phyloP scores from a whole-genome alignment of 78 protist genomes.

The Isochrysis galbana region DNA sequence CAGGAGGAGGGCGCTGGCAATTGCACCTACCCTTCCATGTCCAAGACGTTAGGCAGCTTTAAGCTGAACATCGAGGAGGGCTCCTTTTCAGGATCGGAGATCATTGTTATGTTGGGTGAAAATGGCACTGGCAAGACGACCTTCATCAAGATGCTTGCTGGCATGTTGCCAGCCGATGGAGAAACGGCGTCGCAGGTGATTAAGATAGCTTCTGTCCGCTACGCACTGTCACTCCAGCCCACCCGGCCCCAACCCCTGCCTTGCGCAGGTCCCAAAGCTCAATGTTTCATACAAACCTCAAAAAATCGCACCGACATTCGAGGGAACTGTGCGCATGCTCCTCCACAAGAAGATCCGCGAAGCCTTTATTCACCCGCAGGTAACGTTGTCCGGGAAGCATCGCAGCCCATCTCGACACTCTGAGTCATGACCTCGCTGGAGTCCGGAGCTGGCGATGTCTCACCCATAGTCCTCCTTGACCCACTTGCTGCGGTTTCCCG shows the following conservation, averaged over 20 bases:
- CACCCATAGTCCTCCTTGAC: too few species aligned
- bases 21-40: conserved; percentile 92
- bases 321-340: conserved; percentile 70
- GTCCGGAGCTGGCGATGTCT: too few species aligned
- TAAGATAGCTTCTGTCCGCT: neutral
- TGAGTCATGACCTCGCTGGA: too few species aligned
- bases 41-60: conserved; percentile 88
- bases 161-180: conserved; percentile 19
- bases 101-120: conserved; percentile 98
- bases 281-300: conserved; percentile 98
- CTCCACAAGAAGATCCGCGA: conserved; percentile 86
- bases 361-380: conserved; percentile 85
- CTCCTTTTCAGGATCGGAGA: conserved; percentile 83
- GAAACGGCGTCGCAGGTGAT: neutral
- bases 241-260: too few species aligned
- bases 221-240: neutral
- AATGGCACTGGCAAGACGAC: conserved; percentile 99
- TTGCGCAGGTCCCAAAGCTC: conserved; percentile 77
- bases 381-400: too few species aligned
- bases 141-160: conserved; percentile 91
- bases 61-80: conserved; percentile 89
- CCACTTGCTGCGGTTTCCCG: too few species aligned
- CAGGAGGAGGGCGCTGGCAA: conserved; percentile 27
- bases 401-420: too few species aligned
- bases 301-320: conserved; percentile 94